These are phyloP conservation scores for Agapanthus africanus DNA, from an alignment of 106 monocot genomes.

Conservation along the genomic window DNA sequence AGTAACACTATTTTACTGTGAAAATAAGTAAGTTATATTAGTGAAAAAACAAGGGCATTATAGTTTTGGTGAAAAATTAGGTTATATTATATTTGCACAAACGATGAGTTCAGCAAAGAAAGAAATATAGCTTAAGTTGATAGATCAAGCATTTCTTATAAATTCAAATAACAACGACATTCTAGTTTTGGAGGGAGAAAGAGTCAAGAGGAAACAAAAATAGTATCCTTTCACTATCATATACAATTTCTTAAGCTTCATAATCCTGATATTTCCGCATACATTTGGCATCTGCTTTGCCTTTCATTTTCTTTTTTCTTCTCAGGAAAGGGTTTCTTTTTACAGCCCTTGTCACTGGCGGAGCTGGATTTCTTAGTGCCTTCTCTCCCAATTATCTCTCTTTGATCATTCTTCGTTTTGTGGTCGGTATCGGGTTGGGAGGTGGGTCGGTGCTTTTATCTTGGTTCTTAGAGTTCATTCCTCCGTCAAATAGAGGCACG, in stretches of 20 bases:
- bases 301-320: neutral
- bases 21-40: too few relatives aligned
- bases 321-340: constrained; percentile 67
- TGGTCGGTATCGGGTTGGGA: constrained; percentile 70
- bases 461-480: constrained; percentile 88
- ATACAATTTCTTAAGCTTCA: neutral
- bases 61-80: too few relatives aligned
- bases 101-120: neutral
- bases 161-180: neutral
- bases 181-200: neutral
- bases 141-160: neutral
- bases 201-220: neutral
- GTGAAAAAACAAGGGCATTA: too few relatives aligned
- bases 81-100: too few relatives aligned
- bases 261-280: neutral
- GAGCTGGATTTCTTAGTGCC: constrained; percentile 44
- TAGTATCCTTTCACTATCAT: neutral
- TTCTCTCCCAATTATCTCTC: constrained; percentile 47
- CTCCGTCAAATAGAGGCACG: constrained; percentile 57
- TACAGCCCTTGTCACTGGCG: constrained; percentile 52
- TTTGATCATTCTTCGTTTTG: constrained; percentile 40
- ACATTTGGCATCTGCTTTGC: neutral
- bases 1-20: too few relatives aligned
- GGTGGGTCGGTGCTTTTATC: constrained; percentile 70
- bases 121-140: neutral